A percentile compares a stretch with the other conserved stretches of the same genome.
phyloP scores from a whole-genome alignment of 768 basidiomycete species.

The Tubosaeta sp. region DNA sequence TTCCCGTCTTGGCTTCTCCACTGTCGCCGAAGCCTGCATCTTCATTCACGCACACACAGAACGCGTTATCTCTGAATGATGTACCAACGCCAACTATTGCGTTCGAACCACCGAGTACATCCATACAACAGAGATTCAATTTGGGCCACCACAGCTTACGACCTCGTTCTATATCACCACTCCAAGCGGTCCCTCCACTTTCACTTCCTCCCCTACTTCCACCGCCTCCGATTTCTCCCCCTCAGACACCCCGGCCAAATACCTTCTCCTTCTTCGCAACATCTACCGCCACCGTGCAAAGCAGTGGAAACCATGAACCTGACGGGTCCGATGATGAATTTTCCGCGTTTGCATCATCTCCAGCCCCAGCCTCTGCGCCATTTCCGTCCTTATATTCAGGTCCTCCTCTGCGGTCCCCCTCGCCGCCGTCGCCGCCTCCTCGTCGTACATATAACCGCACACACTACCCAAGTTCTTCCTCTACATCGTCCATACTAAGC shows the following conservation, averaged over 20 bases:
- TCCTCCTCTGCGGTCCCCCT: slow-evolving; percentile 14
- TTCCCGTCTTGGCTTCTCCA: slow-evolving; percentile 20
- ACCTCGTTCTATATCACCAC: slow-evolving; percentile 21
- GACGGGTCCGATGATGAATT: slow-evolving; percentile 45
- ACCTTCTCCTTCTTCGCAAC: not conserved
- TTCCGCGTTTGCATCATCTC: slow-evolving; percentile 42
- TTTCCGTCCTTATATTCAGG: slow-evolving; percentile 6
- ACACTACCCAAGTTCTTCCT: slow-evolving; percentile 22
- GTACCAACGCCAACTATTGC: not conserved
- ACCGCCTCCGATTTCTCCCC: slow-evolving; percentile 27
- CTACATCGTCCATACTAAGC: slow-evolving; percentile 24
- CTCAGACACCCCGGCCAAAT: slow-evolving; percentile 30
- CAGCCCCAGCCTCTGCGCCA: slow-evolving; percentile 12
- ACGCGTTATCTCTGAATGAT: slow-evolving; percentile 6
- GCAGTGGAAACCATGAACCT: slow-evolving; percentile 14
- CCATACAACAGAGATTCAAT: slow-evolving; percentile 14
- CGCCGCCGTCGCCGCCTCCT: slow-evolving; percentile 28
- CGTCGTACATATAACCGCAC: slow-evolving; percentile 23
- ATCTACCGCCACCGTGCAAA: not conserved
- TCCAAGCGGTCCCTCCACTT: slow-evolving; percentile 20
- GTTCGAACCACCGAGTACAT: slow-evolving; percentile 1
- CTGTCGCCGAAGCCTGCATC: slow-evolving; percentile 30
- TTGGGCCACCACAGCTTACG: slow-evolving; percentile 18
- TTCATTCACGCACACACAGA: slow-evolving; percentile 14
- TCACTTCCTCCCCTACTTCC: slow-evolving; percentile 28